These are phyloP conservation scores for Cerrena zonata DNA, from an alignment of 1,284 basidiomycete genomes.

Conservation along the genomic window DNA sequence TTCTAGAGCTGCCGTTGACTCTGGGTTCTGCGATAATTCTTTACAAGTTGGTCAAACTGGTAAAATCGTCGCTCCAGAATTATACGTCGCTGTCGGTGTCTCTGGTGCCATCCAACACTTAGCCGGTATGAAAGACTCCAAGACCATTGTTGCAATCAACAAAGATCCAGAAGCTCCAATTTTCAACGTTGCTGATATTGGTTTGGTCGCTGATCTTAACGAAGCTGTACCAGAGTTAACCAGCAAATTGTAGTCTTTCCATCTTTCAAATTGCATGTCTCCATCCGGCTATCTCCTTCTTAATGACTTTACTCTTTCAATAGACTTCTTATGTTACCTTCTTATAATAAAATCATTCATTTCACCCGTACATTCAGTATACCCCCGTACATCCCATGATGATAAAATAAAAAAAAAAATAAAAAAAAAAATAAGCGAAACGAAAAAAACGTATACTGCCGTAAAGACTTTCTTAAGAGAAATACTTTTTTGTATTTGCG, in stretches of 20 bases:
- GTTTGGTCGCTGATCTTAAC: slow-evolving; percentile 88
- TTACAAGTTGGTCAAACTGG: slow-evolving; percentile 98
- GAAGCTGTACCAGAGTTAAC: slow-evolving; percentile 84
- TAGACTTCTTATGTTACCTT: too few relatives aligned
- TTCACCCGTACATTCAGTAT: too few relatives aligned
- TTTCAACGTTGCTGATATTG: slow-evolving; percentile 96
- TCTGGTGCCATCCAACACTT: slow-evolving; percentile 98
- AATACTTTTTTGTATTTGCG: too few relatives aligned
- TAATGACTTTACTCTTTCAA: too few relatives aligned
- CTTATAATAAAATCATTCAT: too few relatives aligned
- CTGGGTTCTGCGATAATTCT: slow-evolving; percentile 97
- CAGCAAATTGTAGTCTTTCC: slow-evolving; percentile 80
- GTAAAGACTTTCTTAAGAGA: too few relatives aligned
- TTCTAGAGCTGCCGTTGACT: slow-evolving; percentile 94
- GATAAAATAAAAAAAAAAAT: too few relatives aligned
- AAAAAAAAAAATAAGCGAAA: too few relatives aligned
- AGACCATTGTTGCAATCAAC: slow-evolving; percentile 97
- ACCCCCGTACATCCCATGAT: too few relatives aligned
- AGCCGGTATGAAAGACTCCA: slow-evolving; percentile 99
- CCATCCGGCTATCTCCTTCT: too few relatives aligned
- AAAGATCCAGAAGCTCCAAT: slow-evolving; percentile 99
- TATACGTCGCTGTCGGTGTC: slow-evolving; percentile 95
- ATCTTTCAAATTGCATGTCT: too few relatives aligned
- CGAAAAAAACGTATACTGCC: too few relatives aligned
- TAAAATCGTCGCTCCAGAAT: slow-evolving; percentile 89